Evolutionary conservation across 2,329 filamentous ascomycete genomes (phyloP).

Genomic region (Esteya vermicola): DNA sequence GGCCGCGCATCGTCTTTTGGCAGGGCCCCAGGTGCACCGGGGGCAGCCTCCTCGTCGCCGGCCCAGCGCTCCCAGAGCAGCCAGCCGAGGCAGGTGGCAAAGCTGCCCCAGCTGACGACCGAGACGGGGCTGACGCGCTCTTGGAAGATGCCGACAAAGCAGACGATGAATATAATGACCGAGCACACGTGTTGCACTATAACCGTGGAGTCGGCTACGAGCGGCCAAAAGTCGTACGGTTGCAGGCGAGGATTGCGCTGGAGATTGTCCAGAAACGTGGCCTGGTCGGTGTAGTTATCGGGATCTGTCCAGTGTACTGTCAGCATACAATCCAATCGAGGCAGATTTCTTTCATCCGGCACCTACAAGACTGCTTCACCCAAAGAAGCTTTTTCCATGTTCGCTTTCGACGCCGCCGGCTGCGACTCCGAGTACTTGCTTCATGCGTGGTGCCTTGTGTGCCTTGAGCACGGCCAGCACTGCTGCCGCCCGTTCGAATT

Average conservation of each 20-base stretch:
- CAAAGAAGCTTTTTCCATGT: conserved; percentile 93
- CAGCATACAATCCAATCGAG: not conserved
- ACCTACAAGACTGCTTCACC: conserved; percentile 87
- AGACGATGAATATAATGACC: conserved; percentile 86
- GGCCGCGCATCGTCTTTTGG: not conserved
- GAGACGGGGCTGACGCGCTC: conserved; percentile 81
- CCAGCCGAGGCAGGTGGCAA: conserved; percentile 78
- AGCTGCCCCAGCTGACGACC: conserved; percentile 71
- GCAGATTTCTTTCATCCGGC: too few species aligned
- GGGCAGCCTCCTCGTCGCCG: conserved; percentile 37
- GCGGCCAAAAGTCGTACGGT: conserved; percentile 95
- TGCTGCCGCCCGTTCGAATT: not conserved
- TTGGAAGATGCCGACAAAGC: conserved; percentile 81
- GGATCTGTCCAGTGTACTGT: conserved; percentile 58
- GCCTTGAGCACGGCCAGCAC: conserved; percentile 17
- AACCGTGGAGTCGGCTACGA: conserved; percentile 88
- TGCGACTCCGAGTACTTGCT: too few species aligned
- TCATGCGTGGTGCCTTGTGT: too few species aligned
- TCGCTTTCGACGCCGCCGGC: conserved; percentile 49
- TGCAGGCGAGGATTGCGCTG: conserved; percentile 87
- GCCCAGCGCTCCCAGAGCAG: conserved; percentile 86
- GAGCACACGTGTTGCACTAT: conserved; percentile 96
- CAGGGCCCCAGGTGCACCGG: too few species aligned
- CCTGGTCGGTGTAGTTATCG: conserved; percentile 98
- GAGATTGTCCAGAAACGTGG: conserved; percentile 89